Evolutionary conservation across 2,329 filamentous ascomycete genomes (phyloP).

Genomic region (Verticillium dahliae): DNA sequence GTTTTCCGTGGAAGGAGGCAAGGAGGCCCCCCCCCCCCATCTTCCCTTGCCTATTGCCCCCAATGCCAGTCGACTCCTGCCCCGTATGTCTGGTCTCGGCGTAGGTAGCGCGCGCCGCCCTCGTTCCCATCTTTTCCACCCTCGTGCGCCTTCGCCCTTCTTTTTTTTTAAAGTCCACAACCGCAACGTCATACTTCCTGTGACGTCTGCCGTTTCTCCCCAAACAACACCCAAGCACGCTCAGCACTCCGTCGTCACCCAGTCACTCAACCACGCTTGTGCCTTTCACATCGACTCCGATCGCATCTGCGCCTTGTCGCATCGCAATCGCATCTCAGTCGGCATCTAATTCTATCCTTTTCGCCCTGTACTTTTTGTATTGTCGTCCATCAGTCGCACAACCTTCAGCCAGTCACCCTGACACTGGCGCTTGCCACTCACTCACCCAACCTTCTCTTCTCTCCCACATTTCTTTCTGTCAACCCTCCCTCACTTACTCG

Average conservation of each 20-base stretch:
- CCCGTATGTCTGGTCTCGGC: neutral
- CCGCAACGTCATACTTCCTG: slow-evolving; percentile 37
- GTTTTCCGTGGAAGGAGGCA: neutral
- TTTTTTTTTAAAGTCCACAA: slow-evolving; percentile 18
- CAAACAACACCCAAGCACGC: slow-evolving; percentile 6
- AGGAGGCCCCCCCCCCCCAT: neutral
- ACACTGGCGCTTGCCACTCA: neutral
- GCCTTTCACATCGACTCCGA: neutral
- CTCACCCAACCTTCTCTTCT: neutral
- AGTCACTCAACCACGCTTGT: neutral
- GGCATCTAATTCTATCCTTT: neutral
- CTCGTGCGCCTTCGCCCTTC: neutral
- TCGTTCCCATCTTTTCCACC: neutral
- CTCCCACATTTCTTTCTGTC: neutral
- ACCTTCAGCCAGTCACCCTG: neutral
- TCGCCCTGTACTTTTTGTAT: neutral
- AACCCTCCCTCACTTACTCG: neutral
- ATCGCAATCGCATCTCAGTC: neutral
- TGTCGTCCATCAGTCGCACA: neutral
- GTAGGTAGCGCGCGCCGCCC: neutral
- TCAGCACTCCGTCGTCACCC: neutral
- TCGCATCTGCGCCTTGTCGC: neutral
- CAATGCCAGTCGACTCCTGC: neutral
- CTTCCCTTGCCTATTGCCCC: neutral
- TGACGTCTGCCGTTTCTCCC: slow-evolving; percentile 32